Conservation (phyloP, 805 yeast genomes). For the Starmerella stigmatis region DNA sequence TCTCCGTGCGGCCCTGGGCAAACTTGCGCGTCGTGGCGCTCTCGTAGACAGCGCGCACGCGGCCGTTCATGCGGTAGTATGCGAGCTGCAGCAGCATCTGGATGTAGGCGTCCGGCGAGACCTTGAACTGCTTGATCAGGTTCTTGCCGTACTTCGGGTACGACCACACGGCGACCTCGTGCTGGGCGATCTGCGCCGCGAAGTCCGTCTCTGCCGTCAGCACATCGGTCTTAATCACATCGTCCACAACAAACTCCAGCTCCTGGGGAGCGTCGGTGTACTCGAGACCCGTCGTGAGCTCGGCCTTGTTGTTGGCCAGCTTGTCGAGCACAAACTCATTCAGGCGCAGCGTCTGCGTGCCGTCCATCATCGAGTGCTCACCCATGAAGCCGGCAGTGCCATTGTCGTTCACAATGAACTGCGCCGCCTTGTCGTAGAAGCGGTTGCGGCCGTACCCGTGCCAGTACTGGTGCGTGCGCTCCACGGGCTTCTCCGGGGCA, state of each 20-base stretch:
- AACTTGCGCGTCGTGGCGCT: slow-evolving; percentile 88
- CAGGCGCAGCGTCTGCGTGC: slow-evolving; percentile 84
- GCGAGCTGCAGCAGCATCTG: slow-evolving; percentile 90
- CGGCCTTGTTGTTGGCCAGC: slow-evolving; percentile 41
- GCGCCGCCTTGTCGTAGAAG: slow-evolving; percentile 83
- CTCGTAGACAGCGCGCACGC: slow-evolving; percentile 83
- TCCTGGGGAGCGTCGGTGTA: slow-evolving; percentile 30
- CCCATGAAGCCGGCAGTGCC: slow-evolving; percentile 89
- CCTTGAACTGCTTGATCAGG: slow-evolving; percentile 70
- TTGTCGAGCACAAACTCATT: slow-evolving; percentile 63
- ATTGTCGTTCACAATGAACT: slow-evolving; percentile 69
- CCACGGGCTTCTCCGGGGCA: slow-evolving; percentile 65
- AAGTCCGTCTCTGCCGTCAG: slow-evolving; percentile 48
- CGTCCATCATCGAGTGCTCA: slow-evolving; percentile 97
- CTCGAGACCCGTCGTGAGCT: slow-evolving; percentile 26
- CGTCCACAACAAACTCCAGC: slow-evolving; percentile 45
- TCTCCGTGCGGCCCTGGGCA: slow-evolving; percentile 87
- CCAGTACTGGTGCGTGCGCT: slow-evolving; percentile 79
- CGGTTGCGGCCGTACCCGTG: slow-evolving; percentile 92
- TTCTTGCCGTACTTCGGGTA: slow-evolving; percentile 79
- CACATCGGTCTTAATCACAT: slow-evolving; percentile 43
- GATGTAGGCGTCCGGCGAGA: slow-evolving; percentile 86
- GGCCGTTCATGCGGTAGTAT: slow-evolving; percentile 71
- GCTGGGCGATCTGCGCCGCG: slow-evolving; percentile 45
- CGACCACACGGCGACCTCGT: slow-evolving; percentile 69